Conservation (phyloP, 768 basidiomycete genomes). For the Pleurotus cornucopiae region DNA sequence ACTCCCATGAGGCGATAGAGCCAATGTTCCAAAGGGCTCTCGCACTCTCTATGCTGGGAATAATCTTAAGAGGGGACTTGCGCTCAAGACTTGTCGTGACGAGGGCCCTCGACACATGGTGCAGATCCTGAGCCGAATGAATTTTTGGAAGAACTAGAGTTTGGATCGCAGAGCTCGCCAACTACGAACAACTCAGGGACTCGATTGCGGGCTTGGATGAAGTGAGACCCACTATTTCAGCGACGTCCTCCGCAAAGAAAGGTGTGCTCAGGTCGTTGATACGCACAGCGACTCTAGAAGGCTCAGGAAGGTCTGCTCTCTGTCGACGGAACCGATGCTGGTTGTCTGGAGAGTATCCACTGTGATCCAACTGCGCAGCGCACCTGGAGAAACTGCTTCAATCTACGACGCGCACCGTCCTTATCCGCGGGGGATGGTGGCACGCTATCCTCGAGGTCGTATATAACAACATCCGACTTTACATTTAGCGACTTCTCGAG, state of each 20-base stretch:
- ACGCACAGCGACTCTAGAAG: slow-evolving; percentile 61
- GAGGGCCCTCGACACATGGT: slow-evolving; percentile 47
- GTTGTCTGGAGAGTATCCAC: too few relatives aligned
- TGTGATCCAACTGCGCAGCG: slow-evolving; percentile 12
- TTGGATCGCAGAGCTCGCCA: slow-evolving; percentile 36
- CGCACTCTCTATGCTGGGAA: slow-evolving; percentile 88
- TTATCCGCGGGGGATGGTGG: slow-evolving; percentile 63
- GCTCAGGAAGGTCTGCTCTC: slow-evolving; percentile 33
- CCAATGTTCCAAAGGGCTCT: slow-evolving; percentile 61
- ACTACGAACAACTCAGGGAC: slow-evolving; percentile 17
- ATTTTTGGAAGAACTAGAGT: slow-evolving; percentile 86
- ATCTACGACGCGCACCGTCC: slow-evolving; percentile 48
- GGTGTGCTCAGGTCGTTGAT: slow-evolving; percentile 64
- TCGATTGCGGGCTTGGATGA: not conserved
- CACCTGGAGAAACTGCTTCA: slow-evolving; percentile 55
- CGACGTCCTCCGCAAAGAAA: slow-evolving; percentile 63
- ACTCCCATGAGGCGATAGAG: slow-evolving; percentile 69
- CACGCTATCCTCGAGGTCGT: slow-evolving; percentile 88
- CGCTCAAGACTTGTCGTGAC: slow-evolving; percentile 16
- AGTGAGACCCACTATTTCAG: slow-evolving; percentile 43
- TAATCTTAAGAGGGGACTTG: slow-evolving; percentile 43
- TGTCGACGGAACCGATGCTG: slow-evolving; percentile 6
- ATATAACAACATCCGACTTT: slow-evolving; percentile 72
- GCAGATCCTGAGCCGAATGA: slow-evolving; percentile 62
- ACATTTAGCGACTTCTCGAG: slow-evolving; percentile 68